A percentile compares a stretch with the other conserved stretches of the same genome.
phyloP scores from a whole-genome alignment of 495 filamentous ascomycete genomes.

The Aspergillus ellipticus region DNA sequence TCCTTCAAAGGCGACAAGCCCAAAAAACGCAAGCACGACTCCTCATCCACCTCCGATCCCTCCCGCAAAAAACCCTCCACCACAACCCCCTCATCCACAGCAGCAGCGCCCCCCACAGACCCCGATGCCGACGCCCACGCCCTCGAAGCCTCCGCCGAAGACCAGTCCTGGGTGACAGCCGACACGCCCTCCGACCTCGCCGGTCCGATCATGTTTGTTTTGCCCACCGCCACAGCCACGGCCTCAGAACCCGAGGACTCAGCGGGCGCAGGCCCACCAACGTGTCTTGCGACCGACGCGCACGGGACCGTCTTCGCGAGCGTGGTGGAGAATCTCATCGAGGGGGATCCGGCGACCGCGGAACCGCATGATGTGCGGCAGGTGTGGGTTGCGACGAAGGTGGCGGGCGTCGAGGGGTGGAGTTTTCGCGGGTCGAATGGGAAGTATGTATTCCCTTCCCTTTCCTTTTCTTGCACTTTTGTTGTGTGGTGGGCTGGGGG shows the following conservation, averaged over 20 bases:
- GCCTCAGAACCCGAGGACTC: too few relatives aligned
- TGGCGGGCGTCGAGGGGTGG: constrained; percentile 75
- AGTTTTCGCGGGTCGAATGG: constrained; percentile 88
- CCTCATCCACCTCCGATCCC: constrained; percentile 23
- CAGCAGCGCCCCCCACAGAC: constrained; percentile 37
- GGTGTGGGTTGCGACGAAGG: constrained; percentile 86
- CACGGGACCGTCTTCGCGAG: constrained; percentile 80
- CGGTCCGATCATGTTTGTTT: neutral
- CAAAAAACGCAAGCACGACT: constrained; percentile 77
- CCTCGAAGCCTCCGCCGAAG: constrained; percentile 47
- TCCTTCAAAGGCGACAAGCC: constrained; percentile 95
- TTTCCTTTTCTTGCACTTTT: constrained; percentile 3
- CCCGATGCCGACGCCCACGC: constrained; percentile 29
- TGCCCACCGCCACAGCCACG: neutral
- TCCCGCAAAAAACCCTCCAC: constrained; percentile 10
- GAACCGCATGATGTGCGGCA: constrained; percentile 94
- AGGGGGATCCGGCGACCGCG: constrained; percentile 70
- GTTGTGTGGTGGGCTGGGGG: neutral
- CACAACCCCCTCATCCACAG: constrained; percentile 29
- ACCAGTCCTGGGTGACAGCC: constrained; percentile 88
- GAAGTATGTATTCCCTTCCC: constrained; percentile 48
- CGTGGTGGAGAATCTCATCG: constrained; percentile 76
- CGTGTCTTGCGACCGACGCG: constrained; percentile 76
- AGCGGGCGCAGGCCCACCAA: constrained; percentile 54
- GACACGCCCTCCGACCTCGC: constrained; percentile 37